Evolutionary conservation across 192 early-diverging fungal genomes (phyloP), one percentile per base, ranked within the genome.

Genomic region (Gamsiella multidivaricata): DNA sequence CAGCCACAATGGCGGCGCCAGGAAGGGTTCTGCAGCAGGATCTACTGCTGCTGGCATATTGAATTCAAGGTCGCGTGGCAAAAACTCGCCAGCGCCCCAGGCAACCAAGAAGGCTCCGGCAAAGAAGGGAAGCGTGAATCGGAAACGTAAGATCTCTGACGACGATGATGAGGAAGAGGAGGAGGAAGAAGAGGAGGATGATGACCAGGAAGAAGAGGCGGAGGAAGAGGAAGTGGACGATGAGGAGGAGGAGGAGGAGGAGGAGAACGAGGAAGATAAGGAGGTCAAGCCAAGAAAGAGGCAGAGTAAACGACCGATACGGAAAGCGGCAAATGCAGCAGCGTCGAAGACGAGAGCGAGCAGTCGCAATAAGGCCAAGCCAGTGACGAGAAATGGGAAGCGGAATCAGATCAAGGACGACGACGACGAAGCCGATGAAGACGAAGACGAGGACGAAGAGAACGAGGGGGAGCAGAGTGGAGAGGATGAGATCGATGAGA

Each of bases 91-190:
- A 18, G 15, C 43, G n/a, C 31, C 53, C 2, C 12, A 42, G 2
- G 20, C 45, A 5, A 31, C 45, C 18, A 71, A 61, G 28, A 62
- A 60, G 32, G 22, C 53, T 15, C 32, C 61, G 37, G 61, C 45
- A 3, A 61, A 41, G 43, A 47, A 51, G 23, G 54, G 52, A 26
- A 23, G 42, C 8, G 8, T 50, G 20, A 47, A 26, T 4, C 50
- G 59, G 36, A 62, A 56, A 18, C 57, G 69, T 14, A 62, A 63
- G 37, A 47, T 69, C 7, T 71, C 69, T 0, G 69, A 71, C 10
- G 68, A 69, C 12, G 67, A 69, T 34, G 63, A 43, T 49, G 59
- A 71, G 8, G 69, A 71, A 42, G 69, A 71, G 32, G 69, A 71
- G 12, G 69, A 71, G 33, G 60, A 63, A 17, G 64, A 75, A 14